Evolutionary conservation across 306 rosid genomes (phyloP), one percentile per base, ranked within the genome.

Genomic region (Trifolium fragiferum): DNA sequence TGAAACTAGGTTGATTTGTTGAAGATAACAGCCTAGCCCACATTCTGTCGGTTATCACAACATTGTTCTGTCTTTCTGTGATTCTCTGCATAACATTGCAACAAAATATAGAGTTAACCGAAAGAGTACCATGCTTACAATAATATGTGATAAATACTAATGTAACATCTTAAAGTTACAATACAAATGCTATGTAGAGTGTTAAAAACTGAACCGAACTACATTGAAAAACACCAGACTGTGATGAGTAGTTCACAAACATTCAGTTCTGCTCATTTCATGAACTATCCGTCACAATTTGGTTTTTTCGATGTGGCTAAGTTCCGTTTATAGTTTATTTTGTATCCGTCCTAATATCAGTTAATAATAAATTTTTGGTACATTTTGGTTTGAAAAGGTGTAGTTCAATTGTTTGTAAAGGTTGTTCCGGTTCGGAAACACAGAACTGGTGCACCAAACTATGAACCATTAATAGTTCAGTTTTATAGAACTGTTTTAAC

Each of bases 21-120:
- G 99, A 94, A 38, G 97, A 94, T 68, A 94, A 83, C 51, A 94
- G 88, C 90, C 99, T 83, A 9, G 99, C 99, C 98, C 99, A 94
- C 99, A 90, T 92, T 84, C 96, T 87, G 68, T 92, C 99, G 4
- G 97, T 89, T 75, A 92, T 94, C 86, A 92, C 99, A 10, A 94
- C 99, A 8, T 85, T 72, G 82, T 89, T 85, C 74, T 58, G 90
- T 38, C 70, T 84, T 83, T 94, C 96, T 0, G 51, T 89, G 61
- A 94, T 87, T 85, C 90, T 82, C 99, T 94, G 93, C 87, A 76
- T 30, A 76, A 63, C 11, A 68, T 44, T 12, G 41, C 23, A 47
- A 55, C 58, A 71, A 76, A 69, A 54, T 44, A 71, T 49, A 2
- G 5, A 19, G 62, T 47, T 49, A 59, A 1, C 70, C 58, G 12